Conservation (phyloP, 1,284 basidiomycete genomes). For the Ustilago cynodontis region DNA sequence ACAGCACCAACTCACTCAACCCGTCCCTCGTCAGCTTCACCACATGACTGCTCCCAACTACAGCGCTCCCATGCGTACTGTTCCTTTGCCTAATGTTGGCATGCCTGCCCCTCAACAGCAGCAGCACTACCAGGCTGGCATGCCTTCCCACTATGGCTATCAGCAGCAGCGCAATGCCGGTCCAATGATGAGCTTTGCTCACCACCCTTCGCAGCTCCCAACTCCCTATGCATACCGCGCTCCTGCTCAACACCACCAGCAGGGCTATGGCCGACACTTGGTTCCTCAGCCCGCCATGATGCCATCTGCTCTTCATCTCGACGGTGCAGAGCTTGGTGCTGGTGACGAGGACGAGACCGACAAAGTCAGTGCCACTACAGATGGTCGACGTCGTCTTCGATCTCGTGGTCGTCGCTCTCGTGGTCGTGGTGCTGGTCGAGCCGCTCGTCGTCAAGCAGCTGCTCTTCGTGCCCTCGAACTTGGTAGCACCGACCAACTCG, state of each 20-base stretch:
- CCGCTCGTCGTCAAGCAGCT: slow-evolving; percentile 55
- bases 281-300: neutral
- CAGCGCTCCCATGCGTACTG: slow-evolving; percentile 42
- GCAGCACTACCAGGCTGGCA: slow-evolving; percentile 6
- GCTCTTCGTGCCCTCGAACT: slow-evolving; percentile 40
- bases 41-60: slow-evolving; percentile 23
- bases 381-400: slow-evolving; percentile 32
- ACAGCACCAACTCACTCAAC: slow-evolving; percentile 3
- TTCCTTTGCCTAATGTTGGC: slow-evolving; percentile 31
- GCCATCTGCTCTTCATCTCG: neutral
- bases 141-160: neutral
- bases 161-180: slow-evolving; percentile 13
- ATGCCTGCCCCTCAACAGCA: slow-evolving; percentile 7
- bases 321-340: neutral
- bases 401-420: slow-evolving; percentile 55
- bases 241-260: slow-evolving; percentile 7
- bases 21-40: slow-evolving; percentile 10
- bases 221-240: slow-evolving; percentile 19
- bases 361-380: neutral
- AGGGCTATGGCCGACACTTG: neutral
- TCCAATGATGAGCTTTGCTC: slow-evolving; percentile 6
- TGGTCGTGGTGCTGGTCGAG: slow-evolving; percentile 58
- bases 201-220: slow-evolving; percentile 12
- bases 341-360: slow-evolving; percentile 3
- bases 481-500: slow-evolving; percentile 25